Conservation (phyloP, 169 alveolate genomes). For the Plasmodium chabaudi region DNA sequence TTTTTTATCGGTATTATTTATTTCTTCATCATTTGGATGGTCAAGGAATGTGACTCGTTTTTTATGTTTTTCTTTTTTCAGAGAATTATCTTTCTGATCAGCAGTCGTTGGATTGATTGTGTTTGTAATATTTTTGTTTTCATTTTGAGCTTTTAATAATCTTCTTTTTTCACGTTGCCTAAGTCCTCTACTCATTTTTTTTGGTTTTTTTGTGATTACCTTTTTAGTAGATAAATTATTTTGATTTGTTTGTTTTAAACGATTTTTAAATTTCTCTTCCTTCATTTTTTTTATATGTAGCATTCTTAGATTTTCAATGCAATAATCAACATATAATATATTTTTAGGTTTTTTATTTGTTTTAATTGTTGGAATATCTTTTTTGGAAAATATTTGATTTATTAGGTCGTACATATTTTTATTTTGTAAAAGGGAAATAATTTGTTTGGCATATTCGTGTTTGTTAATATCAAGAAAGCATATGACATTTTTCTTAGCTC, state of each 20-base stretch:
- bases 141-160: constrained; percentile 42
- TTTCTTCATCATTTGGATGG: too few relatives aligned
- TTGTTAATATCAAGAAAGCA: constrained; percentile 68
- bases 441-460: constrained; percentile 60
- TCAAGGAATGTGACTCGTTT: too few relatives aligned
- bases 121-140: constrained; percentile 29
- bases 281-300: constrained; percentile 69
- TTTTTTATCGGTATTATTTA: too few relatives aligned
- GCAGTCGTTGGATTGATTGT: background rate
- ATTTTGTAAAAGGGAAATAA: constrained; percentile 55
- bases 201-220: constrained; percentile 19
- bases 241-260: constrained; percentile 40
- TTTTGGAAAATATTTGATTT: constrained; percentile 56
- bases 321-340: constrained; percentile 69
- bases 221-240: background rate
- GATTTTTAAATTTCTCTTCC: constrained; percentile 69
- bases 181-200: constrained; percentile 63
- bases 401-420: constrained; percentile 46
- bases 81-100: background rate
- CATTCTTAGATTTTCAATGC: constrained; percentile 75
- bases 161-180: constrained; percentile 75
- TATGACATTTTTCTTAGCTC: constrained; percentile 23
- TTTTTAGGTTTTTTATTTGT: constrained; percentile 26
- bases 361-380: constrained; percentile 30
- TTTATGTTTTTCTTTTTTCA: too few relatives aligned